phyloP scores from a whole-genome alignment of 768 basidiomycete genomes.

The Kwoniella pini region DNA sequence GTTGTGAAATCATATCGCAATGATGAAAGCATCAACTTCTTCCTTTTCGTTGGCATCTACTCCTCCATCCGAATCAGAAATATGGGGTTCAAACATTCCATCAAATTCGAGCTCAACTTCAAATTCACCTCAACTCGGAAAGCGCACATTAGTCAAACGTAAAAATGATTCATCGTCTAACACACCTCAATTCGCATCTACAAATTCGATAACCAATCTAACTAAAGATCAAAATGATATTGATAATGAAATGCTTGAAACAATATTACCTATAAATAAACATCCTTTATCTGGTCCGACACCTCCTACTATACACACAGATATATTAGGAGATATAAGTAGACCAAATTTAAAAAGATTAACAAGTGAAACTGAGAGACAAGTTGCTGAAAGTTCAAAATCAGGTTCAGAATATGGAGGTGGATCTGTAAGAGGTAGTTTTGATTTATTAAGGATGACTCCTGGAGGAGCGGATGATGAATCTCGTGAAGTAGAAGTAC shows the following conservation, averaged over 20 bases:
- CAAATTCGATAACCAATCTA: not conserved
- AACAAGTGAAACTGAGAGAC: conserved; percentile 48
- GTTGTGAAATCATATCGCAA: too few species aligned
- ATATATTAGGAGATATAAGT: conserved; percentile 21
- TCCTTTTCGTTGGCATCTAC: not conserved
- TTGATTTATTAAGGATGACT: conserved; percentile 43
- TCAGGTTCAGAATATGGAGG: conserved; percentile 25
- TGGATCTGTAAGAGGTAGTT: conserved; percentile 39
- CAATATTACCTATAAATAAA: not conserved
- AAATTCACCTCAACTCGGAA: not conserved
- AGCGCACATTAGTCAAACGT: not conserved
- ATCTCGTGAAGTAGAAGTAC: conserved; percentile 51
- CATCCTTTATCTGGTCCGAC: conserved; percentile 16
- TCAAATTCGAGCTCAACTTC: not conserved
- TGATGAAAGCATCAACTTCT: conserved; percentile 9
- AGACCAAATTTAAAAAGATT: conserved; percentile 42
- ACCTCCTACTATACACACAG: conserved; percentile 7
- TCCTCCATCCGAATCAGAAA: conserved; percentile 13
- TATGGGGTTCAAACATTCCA: conserved; percentile 3
- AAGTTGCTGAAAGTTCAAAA: conserved; percentile 44
- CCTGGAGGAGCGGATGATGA: conserved; percentile 6
- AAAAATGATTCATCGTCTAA: not conserved
- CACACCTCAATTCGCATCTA: not conserved
- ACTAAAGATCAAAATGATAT: too few species aligned
- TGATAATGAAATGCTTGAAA: not conserved